Evolutionary conservation across 169 alveolate genomes (phyloP).

Genomic region (Cystoisospora suis): DNA sequence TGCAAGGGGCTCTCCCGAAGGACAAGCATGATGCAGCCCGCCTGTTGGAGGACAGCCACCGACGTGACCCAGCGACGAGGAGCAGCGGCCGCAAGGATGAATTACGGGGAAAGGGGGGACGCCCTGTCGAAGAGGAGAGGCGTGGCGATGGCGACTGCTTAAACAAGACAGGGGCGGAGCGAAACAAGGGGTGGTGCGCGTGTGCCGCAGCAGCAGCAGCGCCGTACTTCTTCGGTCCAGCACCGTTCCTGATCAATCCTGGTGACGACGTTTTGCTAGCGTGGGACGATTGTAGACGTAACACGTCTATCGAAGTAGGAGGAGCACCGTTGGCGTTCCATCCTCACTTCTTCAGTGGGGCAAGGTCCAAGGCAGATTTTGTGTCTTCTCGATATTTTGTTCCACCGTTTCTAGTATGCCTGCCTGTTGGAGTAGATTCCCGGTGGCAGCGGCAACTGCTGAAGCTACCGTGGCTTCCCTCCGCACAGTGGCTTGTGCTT

Average conservation of each 20-base stretch:
- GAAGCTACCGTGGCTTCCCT: not conserved
- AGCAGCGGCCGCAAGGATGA: too few relatives aligned
- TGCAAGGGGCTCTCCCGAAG: too few relatives aligned
- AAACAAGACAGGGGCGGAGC: too few relatives aligned
- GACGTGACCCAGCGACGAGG: too few relatives aligned
- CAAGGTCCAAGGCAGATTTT: not conserved
- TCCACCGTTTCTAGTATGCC: constrained; percentile 7
- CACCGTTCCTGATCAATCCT: constrained; percentile 56
- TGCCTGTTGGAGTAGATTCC: not conserved
- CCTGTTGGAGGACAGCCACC: too few relatives aligned
- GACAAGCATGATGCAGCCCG: too few relatives aligned
- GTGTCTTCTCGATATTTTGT: not conserved
- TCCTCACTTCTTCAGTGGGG: not conserved
- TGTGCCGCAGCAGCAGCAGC: constrained; percentile 12
- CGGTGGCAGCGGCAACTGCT: not conserved
- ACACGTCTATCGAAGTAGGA: constrained; percentile 43
- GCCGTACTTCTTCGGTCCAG: constrained; percentile 26
- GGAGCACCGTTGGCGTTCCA: constrained; percentile 6
- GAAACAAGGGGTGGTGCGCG: constrained; percentile 25
- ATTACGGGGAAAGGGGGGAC: too few relatives aligned
- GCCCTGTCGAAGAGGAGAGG: too few relatives aligned
- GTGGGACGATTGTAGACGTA: constrained; percentile 60
- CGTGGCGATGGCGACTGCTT: too few relatives aligned
- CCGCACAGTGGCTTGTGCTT: not conserved
- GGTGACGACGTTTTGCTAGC: constrained; percentile 53